Percentiles rank a stretch among this genome's conserved stretches.
These are phyloP conservation scores for Sicyos edulis DNA, from an alignment of 306 rosid genomes.

Conservation along the genomic window DNA sequence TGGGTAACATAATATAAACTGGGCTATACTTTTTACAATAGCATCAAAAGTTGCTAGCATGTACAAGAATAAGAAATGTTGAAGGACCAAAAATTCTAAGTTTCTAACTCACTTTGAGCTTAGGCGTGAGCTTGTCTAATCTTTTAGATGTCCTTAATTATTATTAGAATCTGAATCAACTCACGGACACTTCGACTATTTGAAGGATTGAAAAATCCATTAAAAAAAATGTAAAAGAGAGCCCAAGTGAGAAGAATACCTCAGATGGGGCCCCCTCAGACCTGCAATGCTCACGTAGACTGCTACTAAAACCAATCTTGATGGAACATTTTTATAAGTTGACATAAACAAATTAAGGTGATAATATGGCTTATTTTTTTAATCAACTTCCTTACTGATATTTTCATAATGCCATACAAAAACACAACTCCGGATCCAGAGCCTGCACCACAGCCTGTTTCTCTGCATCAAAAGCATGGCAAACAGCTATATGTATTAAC, in stretches of 20 bases:
- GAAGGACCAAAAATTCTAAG: background rate
- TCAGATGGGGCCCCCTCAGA: conserved; percentile 83
- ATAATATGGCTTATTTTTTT: conserved; percentile 19
- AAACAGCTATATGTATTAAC: no score
- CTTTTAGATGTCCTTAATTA: no score
- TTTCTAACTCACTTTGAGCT: background rate
- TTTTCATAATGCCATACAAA: no score
- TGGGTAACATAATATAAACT: conserved; percentile 28
- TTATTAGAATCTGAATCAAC: no score
- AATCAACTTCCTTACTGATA: no score
- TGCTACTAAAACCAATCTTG: conserved; percentile 33
- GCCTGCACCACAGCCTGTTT: no score
- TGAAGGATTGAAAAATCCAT: conserved; percentile 37
- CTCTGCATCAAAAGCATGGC: no score
- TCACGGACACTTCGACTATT: conserved; percentile 9
- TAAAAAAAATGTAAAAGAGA: conserved; percentile 35
- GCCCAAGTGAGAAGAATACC: conserved; percentile 85
- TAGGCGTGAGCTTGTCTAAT: no score
- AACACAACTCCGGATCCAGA: no score
- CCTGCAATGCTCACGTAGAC: conserved; percentile 69
- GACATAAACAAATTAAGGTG: conserved; percentile 29
- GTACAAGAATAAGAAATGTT: background rate
- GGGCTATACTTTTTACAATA: conserved; percentile 5
- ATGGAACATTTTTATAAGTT: conserved; percentile 30
- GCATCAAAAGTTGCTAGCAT: background rate